Evolutionary conservation across 192 early-diverging fungal species (phyloP).

Genomic region (Pecoramyces ruminantium): DNA sequence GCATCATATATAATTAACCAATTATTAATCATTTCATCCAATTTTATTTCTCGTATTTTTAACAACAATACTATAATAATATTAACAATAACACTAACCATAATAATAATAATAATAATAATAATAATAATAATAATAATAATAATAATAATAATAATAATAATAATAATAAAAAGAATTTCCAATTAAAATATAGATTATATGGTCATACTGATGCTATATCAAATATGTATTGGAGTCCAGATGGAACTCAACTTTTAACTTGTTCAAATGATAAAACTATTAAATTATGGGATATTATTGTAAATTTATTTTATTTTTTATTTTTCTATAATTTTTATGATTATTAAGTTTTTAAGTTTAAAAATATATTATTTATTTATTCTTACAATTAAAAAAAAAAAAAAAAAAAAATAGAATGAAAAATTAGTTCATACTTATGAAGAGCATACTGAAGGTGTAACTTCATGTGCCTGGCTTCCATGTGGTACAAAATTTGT

Average conservation of each 20-base stretch:
- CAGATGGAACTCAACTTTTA: conserved; percentile 56
- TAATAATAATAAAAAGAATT: conserved; percentile 12
- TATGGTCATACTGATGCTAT: conserved; percentile 53
- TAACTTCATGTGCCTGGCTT: conserved; percentile 75
- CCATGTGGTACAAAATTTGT: conserved; percentile 71
- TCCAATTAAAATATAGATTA: conserved; percentile 2
- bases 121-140: too few species aligned
- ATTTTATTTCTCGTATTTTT: too few species aligned
- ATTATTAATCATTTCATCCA: too few species aligned
- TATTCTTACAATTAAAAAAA: too few species aligned
- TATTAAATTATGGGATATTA: conserved; percentile 67
- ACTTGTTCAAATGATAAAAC: conserved; percentile 65
- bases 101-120: too few species aligned
- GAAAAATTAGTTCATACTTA: conserved; percentile 14
- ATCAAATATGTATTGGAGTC: conserved; percentile 81
- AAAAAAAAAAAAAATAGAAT: too few species aligned
- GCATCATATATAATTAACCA: too few species aligned
- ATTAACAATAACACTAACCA: too few species aligned
- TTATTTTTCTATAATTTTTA: not conserved
- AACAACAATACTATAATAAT: too few species aligned
- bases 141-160: too few species aligned
- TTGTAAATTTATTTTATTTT: conserved; percentile 13
- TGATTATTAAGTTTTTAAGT: too few species aligned
- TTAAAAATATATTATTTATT: too few species aligned
- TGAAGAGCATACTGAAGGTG: conserved; percentile 47